These are phyloP conservation scores for Solanum stenotomum DNA, from an alignment of 257 asterid species.

Conservation along the genomic window DNA sequence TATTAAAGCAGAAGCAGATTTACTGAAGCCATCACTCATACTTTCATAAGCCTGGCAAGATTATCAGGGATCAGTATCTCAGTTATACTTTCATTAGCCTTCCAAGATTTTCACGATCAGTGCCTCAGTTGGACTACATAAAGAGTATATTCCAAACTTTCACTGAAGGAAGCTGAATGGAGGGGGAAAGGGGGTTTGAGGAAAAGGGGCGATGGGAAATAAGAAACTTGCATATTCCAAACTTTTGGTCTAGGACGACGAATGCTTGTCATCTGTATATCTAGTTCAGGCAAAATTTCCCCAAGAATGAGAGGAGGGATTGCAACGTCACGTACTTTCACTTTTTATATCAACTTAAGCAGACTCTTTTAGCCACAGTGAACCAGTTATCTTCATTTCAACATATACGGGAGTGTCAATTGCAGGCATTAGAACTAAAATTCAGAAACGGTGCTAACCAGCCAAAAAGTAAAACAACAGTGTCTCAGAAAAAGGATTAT, in stretches of 20 bases:
- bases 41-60: conserved; percentile 74
- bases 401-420: not conserved
- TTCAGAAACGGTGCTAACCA: not conserved
- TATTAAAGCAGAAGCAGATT: conserved; percentile 82
- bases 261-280: not conserved
- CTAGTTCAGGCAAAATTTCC: not conserved
- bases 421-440: not conserved
- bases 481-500: not conserved
- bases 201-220: not conserved
- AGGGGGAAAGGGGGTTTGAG: not conserved
- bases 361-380: not conserved
- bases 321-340: not conserved
- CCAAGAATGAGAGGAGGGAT: not conserved
- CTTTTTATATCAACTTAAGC: not conserved
- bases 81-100: not conserved
- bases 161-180: not conserved
- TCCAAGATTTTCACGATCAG: not conserved
- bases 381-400: not conserved
- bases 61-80: not conserved
- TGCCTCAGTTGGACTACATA: not conserved
- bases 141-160: not conserved
- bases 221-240: not conserved
- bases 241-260: not conserved
- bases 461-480: not conserved
- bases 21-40: conserved; percentile 78